phyloP scores from a whole-genome alignment of 1,284 basidiomycete genomes.

The Naganishia sp. region DNA sequence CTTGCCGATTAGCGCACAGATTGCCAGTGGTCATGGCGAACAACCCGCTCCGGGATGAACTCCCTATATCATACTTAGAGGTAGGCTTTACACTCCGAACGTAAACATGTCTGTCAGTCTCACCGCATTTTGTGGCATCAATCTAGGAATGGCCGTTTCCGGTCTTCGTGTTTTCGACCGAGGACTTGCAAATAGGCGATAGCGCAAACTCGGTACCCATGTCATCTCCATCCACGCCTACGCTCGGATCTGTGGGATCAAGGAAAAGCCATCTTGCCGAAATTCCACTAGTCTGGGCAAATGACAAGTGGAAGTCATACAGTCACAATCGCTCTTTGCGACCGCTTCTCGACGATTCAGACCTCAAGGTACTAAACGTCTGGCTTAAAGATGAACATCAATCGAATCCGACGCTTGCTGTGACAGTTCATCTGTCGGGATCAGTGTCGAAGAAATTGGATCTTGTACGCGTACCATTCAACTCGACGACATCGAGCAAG shows the following conservation, averaged over 20 bases:
- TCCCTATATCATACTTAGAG: too few species aligned
- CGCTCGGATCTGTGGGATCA: neutral
- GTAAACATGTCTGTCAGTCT: too few species aligned
- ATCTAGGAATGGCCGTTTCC: constrained; percentile 23
- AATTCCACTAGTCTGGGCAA: constrained; percentile 17
- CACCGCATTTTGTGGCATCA: neutral
- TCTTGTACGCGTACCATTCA: constrained; percentile 15
- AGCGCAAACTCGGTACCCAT: neutral
- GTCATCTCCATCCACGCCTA: constrained; percentile 15
- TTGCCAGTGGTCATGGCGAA: too few species aligned
- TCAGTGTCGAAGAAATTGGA: constrained; percentile 15
- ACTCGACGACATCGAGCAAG: neutral
- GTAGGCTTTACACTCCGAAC: too few species aligned
- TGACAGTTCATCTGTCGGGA: constrained; percentile 8
- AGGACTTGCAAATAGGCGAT: neutral
- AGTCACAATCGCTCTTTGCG: constrained; percentile 17
- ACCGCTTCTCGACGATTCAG: constrained; percentile 8
- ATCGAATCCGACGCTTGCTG: constrained; percentile 4
- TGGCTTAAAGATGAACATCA: constrained; percentile 22
- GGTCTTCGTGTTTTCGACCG: constrained; percentile 11
- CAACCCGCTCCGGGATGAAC: too few species aligned
- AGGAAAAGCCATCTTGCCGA: constrained; percentile 2
- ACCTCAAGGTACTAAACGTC: constrained; percentile 19
- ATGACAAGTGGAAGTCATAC: constrained; percentile 23
- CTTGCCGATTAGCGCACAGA: too few species aligned